Percentiles rank a stretch among this genome's conserved stretches.
These are phyloP conservation scores for Aspergillus neotritici DNA, from an alignment of 2,329 filamentous ascomycete genomes.

Conservation along the genomic window DNA sequence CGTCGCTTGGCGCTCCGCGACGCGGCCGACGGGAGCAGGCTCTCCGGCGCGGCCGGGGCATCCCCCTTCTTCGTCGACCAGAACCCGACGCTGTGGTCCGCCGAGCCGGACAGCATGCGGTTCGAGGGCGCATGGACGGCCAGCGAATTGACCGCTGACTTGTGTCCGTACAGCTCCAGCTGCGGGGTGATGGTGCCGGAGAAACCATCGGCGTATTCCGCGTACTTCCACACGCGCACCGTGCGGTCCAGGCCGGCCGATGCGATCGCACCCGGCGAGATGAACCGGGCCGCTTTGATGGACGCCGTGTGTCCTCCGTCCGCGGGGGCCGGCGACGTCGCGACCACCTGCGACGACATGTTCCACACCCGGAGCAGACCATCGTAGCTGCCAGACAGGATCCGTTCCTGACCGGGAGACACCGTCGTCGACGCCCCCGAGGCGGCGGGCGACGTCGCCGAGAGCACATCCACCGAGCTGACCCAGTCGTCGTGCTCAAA, in stretches of 20 bases:
- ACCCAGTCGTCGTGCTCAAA: constrained; percentile 99
- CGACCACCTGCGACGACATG: constrained; percentile 75
- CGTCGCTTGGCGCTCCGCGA: constrained; percentile 65
- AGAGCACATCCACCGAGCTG: constrained; percentile 75
- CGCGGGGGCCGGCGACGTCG: constrained; percentile 62
- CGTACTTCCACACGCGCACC: constrained; percentile 84
- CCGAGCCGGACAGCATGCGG: constrained; percentile 77
- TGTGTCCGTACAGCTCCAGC: constrained; percentile 80
- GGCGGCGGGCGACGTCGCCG: constrained; percentile 57
- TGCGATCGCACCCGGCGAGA: constrained; percentile 70
- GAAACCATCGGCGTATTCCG: constrained; percentile 57
- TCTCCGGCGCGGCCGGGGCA: constrained; percentile 65
- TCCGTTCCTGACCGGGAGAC: constrained; percentile 57
- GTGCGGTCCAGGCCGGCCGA: constrained; percentile 81
- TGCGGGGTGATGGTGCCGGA: constrained; percentile 62
- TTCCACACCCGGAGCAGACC: constrained; percentile 86
- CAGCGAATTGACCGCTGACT: constrained; percentile 65
- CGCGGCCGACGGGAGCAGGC: constrained; percentile 62
- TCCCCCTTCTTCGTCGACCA: constrained; percentile 79
- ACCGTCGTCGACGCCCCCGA: constrained; percentile 49
- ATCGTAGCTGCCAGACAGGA: constrained; percentile 92
- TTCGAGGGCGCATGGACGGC: constrained; percentile 67
- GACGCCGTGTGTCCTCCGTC: constrained; percentile 70
- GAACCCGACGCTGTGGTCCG: constrained; percentile 77
- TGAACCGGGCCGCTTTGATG: constrained; percentile 76